Base-by-base conservation (phyloP, 352 stramenopile species). In the Globisporangium spinosum region DNA sequence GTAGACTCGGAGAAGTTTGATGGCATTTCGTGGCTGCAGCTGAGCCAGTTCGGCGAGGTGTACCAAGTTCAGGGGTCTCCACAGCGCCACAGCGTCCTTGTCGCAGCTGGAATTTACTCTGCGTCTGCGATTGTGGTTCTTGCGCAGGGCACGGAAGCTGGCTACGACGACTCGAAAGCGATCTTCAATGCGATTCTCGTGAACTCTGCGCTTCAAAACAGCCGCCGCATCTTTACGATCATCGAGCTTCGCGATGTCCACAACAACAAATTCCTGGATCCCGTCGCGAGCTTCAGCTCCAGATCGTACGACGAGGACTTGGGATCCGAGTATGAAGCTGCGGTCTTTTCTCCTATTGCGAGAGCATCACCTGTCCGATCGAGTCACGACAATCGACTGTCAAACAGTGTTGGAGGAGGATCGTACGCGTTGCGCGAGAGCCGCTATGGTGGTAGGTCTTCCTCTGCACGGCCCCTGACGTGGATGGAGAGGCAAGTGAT, bases 111-210 rank as follows among this genome's bases (percentile, higher is more conserved):
- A 1, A 83, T 95, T n/a, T 94, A 95, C 60, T 82, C 82, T 0
- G 85, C 87, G 0, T 95, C 85, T 20, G 80, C 87, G 0, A 90
- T 95, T 59, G 83, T 95, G 1, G 85, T 95, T 7, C 70, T 95
- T 2, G 85, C 87, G 1, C 87, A 95, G 70, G 87, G 87, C 17
- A 90, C 79, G 3, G 78, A 89, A 58, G 70, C 79, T 27, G 85
- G 82, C 1, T 89, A 91, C 29, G 82, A 92, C 67, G 87, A 95
- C 70, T 94, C 87, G 0, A 93, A 94, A 67, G 83, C 85, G 6
- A 93, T 95, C 27, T 94, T 95, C 62, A 95, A 94, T 55, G 86
- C 87, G 3, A 94, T 94, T 53, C 75, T 95, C 17, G 74, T 95
- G 23, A 91, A 91, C 70, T 80, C 80, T 7, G 87, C 87, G 13